Evolutionary conservation across 164 flowering plant species (phyloP), one percentile per base, ranked within the genome.

Genomic region (Tetracentron sinense): DNA sequence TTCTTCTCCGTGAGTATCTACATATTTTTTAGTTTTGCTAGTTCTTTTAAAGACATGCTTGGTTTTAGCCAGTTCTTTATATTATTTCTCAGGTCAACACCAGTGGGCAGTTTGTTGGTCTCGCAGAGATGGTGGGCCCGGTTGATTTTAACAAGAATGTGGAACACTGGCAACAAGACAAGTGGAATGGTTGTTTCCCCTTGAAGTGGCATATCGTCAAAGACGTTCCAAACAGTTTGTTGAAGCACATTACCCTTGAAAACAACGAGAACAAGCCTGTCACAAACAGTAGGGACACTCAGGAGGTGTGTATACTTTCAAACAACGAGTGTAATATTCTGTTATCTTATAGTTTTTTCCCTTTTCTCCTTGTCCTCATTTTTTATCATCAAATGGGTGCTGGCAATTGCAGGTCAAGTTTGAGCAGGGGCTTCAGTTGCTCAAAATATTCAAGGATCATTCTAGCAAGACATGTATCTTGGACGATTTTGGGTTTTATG

Each of bases 151-250:
- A 85, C 67, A 90, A 87, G 72, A 84, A 55, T 54, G 63, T 84
- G 27, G 97, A 90, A 46, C 84, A 83, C 64, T 90, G 96, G 97
- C 97, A 91, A 48, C 97, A 91, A 64, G 96, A 91, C 74, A 88
- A 85, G 73, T 91, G 97, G 97, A 85, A 73, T 72, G 97, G 97
- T 29, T 76, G 82, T 56, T 91, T 91, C 70, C 82, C 96, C 38
- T 76, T 91, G 14, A 87, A 85, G 85, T 91, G 97, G 97, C 96
- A 89, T 55, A 79, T 91, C 48, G 83, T 91, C 0, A 91, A 89
- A 77, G 97, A 91, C 71, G 79, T 91, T 1, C 97, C 97, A 20
- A 91, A 91, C 77, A 89, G 75, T 72, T 63, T 77, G 71, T 61
- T 91, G 78, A 85, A 83, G 74, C 96, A 88, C 73, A 88, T 91